Evolutionary conservation across 805 yeast genomes (phyloP), one percentile per base, ranked within the genome.

Genomic region (Isabelozyma pseudorhagii): DNA sequence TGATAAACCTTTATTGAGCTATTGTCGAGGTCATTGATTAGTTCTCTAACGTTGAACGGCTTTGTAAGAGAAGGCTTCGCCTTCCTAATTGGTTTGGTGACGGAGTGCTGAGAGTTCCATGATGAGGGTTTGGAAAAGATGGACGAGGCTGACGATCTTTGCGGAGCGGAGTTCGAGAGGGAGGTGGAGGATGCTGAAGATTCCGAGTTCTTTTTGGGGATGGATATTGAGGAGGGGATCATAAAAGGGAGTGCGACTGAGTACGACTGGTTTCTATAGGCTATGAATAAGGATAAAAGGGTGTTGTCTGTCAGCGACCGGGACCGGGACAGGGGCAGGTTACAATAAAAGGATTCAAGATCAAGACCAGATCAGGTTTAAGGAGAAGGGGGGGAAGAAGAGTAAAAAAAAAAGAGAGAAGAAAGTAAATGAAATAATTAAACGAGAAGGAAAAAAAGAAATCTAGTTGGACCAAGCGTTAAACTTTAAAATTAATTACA

Each of bases 1-100:
- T 69, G 65, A 55, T 59, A 71, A 36, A 74, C 66, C 44, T 68
- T 59, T 45, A 72, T 54, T 17, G 75, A 67, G 18, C 69, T 53
- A 56, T 73, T 65, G 52, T 72, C 77, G 18, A 46, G 29, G 53
- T 74, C 78, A 11, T 55, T 50, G 15, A 71, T 55, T 41, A 69
- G 57, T 21, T 67, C 67, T 8, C 44, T 41, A 18, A 51, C 46
- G 40, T 56, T 44, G 14, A 56, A 45, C 15, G 58, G 3, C n/a
- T 31, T 31, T 31, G 10, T 31, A 52, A 41, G 45, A 36, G 21
- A 38, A 11, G 14, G 13, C 38, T 14, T n/a, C 15, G 38, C 44
- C 51, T 36, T 50, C 51, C n/a, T 31, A 13, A 21, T 21, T 21
- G 36, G 36, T 3, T 31, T 31, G n/a, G 36, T 13, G n/a, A 31